These are phyloP conservation scores for Tylopilus orsonianus DNA, from an alignment of 1,284 basidiomycete species.

Conservation along the genomic window DNA sequence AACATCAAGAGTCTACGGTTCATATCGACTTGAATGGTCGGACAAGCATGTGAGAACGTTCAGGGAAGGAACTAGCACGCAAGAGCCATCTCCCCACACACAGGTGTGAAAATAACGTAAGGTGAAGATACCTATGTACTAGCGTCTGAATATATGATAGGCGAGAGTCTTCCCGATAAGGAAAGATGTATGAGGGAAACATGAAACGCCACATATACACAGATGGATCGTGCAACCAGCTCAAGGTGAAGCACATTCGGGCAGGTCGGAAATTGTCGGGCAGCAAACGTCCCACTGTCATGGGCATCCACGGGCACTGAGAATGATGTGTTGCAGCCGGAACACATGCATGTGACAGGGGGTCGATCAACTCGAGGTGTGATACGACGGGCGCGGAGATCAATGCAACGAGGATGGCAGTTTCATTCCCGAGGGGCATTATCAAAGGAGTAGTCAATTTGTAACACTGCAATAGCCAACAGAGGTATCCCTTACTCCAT, in stretches of 20 bases:
- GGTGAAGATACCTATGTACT: not conserved
- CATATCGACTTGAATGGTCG: not conserved
- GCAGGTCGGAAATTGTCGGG: conserved; percentile 19
- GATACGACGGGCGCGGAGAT: conserved; percentile 23
- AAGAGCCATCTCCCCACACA: conserved; percentile 14
- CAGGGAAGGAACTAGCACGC: conserved; percentile 7
- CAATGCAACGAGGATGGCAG: conserved; percentile 14
- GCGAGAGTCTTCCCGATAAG: conserved; percentile 7
- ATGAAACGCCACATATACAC: conserved; percentile 9
- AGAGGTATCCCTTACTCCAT: not conserved
- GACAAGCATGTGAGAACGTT: conserved; percentile 3
- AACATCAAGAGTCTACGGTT: not conserved
- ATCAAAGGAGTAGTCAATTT: not conserved
- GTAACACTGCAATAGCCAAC: conserved; percentile 1
- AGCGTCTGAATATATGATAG: not conserved
- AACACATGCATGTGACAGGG: conserved; percentile 14
- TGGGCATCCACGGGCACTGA: not conserved
- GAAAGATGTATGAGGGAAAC: conserved; percentile 1
- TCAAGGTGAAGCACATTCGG: conserved; percentile 4
- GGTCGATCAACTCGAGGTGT: conserved; percentile 12
- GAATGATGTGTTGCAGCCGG: not conserved
- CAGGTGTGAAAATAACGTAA: conserved; percentile 26
- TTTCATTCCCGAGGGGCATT: conserved; percentile 22
- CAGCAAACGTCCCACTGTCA: not conserved
- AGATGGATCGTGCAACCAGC: conserved; percentile 6